Evolutionary conservation across 371 early-diverging fungal species (phyloP).

Genomic region (Mucor saturninus): DNA sequence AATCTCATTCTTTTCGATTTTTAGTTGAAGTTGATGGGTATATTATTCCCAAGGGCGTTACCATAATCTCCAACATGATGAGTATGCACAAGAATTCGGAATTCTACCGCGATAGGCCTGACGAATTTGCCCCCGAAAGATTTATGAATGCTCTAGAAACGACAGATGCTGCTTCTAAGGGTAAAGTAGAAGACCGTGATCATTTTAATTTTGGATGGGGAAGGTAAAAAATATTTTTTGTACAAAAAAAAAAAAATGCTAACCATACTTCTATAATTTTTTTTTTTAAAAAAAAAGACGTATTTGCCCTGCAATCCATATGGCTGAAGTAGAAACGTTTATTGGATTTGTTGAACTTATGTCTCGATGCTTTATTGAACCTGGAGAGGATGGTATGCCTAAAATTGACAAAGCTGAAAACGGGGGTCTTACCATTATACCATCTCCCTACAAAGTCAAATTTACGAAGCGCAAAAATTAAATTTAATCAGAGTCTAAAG

Average conservation of each 20-base stretch:
- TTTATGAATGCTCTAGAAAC: slow-evolving; percentile 11
- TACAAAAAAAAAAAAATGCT: too few species aligned
- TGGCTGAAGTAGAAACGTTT: slow-evolving; percentile 14
- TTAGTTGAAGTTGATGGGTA: slow-evolving; percentile 18
- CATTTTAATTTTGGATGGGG: slow-evolving; percentile 29
- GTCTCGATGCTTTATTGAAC: slow-evolving; percentile 10
- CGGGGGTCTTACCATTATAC: not conserved
- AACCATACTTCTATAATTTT: not conserved
- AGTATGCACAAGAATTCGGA: slow-evolving; percentile 8
- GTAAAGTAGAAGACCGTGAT: slow-evolving; percentile 15
- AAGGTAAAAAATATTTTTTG: slow-evolving; percentile 4
- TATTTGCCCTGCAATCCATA: slow-evolving; percentile 24
- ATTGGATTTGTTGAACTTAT: not conserved
- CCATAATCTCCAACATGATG: slow-evolving; percentile 5
- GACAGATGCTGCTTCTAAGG: slow-evolving; percentile 8
- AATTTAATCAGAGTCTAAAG: not conserved
- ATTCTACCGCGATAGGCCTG: slow-evolving; percentile 1
- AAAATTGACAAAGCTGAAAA: not conserved
- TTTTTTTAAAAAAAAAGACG: slow-evolving; percentile 10
- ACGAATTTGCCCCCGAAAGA: slow-evolving; percentile 13
- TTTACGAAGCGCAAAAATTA: not conserved
- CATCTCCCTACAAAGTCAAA: slow-evolving; percentile 12
- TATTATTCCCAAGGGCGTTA: slow-evolving; percentile 12
- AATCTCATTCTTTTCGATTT: too few species aligned
- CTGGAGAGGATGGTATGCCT: not conserved